Evolutionary conservation across 2,329 filamentous ascomycete genomes (phyloP), one percentile per base, ranked within the genome.

Genomic region (Neofusicoccum laricinum): DNA sequence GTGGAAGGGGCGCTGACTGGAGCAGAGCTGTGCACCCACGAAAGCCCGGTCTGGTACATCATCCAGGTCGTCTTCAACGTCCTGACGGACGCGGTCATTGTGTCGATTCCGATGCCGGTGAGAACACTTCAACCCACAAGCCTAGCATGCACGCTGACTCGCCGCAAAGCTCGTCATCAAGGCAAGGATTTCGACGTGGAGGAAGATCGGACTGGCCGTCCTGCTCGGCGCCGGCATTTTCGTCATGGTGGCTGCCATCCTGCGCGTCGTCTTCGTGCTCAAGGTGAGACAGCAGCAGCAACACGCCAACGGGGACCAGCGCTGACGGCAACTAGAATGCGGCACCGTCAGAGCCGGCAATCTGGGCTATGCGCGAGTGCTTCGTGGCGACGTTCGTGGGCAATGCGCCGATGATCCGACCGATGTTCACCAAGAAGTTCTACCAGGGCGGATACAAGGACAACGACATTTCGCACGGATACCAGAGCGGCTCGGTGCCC

Each of bases 301-400:
- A 2, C 11, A 4, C 19, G 1, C 30, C 14, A n/a, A 30, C 4
- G 8, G 7, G 34, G 14, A 25, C 25, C 25, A 30, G 7, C 25
- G n/a, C 36, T 41, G 51, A 41, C 51, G 12, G 21, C 12, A 32
- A 25, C 17, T 19, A 57, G 36, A 65, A 66, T 59, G 67, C 36
- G 19, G 66, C 38, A 66, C 64, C 38, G 61, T 57, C 51, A 0
- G 51, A 57, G 14, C 51, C 68, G 12, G 76, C 77, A 0, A 71
- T 79, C 17, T 79, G 77, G 77, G 77, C 75, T 2, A 72, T 75
- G 34, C 73, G 76, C 12, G 76, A 79, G 64, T 75, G 77, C 61
- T 72, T 75, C 21, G 73, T 78, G 10, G 76, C 74, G 2, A 73
- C 78, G 36, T 71, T 77, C 1, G 73, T 78, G 1, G 75, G 74